Conservation (phyloP, 306 rosid genomes). For the Phaseolus lunatus region DNA sequence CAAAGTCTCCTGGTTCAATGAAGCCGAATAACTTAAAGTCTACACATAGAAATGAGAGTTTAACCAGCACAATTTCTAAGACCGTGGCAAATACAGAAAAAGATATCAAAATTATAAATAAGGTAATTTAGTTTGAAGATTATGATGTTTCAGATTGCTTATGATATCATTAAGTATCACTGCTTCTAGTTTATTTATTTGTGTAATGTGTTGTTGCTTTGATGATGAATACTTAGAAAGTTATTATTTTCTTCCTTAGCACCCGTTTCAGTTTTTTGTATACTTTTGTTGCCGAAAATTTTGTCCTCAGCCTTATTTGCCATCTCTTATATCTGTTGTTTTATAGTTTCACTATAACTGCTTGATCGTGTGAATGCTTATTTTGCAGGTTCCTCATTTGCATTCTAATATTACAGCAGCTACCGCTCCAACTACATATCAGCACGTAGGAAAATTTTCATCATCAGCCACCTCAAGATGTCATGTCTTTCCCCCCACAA, state of each 20-base stretch:
- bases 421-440: constrained; percentile 51
- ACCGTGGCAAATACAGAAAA: constrained; percentile 40
- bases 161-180: constrained; percentile 17
- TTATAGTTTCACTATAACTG: constrained; percentile 20
- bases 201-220: constrained; percentile 36
- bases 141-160: constrained; percentile 21
- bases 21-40: constrained; percentile 50
- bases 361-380: constrained; percentile 26
- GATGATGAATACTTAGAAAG: constrained; percentile 2
- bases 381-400: constrained; percentile 59
- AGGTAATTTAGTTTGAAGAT: constrained; percentile 55
- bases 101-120: constrained; percentile 48
- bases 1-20: constrained; percentile 46
- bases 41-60: constrained; percentile 44
- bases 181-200: constrained; percentile 35
- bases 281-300: background rate
- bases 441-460: constrained; percentile 52
- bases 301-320: constrained; percentile 2
- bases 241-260: background rate
- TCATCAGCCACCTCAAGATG: constrained; percentile 52
- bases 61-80: constrained; percentile 49
- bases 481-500: constrained; percentile 41
- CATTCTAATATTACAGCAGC: constrained; percentile 55
- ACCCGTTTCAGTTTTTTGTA: background rate
- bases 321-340: constrained; percentile 17